phyloP scores from a whole-genome alignment of 2,329 filamentous ascomycete species.

The Biscogniauxia marginata region DNA sequence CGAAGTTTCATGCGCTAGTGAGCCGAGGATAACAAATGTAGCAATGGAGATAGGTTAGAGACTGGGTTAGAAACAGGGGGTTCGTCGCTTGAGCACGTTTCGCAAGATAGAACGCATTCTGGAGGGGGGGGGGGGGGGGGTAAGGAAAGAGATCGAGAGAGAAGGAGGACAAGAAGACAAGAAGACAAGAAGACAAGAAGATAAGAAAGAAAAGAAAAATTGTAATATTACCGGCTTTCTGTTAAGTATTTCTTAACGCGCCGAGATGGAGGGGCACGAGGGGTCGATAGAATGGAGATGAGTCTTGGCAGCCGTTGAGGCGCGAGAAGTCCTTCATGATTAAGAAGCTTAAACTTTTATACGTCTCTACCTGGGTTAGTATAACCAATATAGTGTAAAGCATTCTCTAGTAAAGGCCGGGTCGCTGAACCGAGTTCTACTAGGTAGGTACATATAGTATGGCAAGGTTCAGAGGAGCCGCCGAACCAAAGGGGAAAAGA shows the following conservation, averaged over 20 bases:
- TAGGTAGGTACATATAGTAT: not conserved
- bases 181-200: not conserved
- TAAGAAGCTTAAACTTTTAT: not conserved
- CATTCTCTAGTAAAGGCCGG: no score
- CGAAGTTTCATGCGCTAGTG: not conserved
- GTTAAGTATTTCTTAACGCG: not conserved
- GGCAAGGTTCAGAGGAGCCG: slow-evolving; percentile 13
- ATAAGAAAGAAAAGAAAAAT: not conserved
- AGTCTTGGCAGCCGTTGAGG: not conserved
- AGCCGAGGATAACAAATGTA: not conserved
- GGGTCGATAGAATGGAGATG: not conserved
- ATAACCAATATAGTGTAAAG: no score
- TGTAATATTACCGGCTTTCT: not conserved
- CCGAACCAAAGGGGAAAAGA: slow-evolving; percentile 24
- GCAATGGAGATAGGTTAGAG: not conserved
- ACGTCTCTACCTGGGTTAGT: no score
- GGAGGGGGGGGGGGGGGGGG: no score
- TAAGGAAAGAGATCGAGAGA: not conserved
- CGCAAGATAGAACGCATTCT: not conserved
- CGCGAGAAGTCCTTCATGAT: not conserved
- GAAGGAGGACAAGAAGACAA: not conserved
- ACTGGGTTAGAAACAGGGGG: not conserved
- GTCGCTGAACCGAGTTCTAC: not conserved
- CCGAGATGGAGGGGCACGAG: not conserved
- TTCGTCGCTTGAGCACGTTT: not conserved